Base-by-base conservation (phyloP, 163 green algal genomes). In the Picocystis sp. region DNA sequence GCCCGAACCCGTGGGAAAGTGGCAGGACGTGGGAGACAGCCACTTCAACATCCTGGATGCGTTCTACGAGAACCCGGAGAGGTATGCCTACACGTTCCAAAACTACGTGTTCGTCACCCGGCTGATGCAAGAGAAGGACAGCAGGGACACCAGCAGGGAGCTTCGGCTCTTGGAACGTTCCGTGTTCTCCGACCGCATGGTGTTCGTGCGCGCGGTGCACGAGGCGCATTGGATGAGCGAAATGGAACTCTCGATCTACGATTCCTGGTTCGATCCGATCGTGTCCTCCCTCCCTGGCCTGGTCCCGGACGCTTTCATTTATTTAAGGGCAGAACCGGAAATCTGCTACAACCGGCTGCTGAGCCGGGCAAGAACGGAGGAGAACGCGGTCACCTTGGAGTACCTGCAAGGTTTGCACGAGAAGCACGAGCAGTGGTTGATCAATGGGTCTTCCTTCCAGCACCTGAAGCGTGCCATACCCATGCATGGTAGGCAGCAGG, bases 101-200 rank as follows among this genome's bases (percentile, higher is more conserved):
- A 92, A 93, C 71, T 97, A 94, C 50, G 89, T 96, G 2, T 93
- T 97, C 56, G 56, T 97, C 43, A 94, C 87, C 1, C 69, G 89
- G 15, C 72, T 93, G 55, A 53, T 86, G 53, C 78, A 92, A 75
- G 79, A 81, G 57, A 2, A 55, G 3, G 13, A 21, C 50, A 62
- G 41, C 24, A 24, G 53, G 11, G 34, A 61, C 14, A 46, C 43
- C 15, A 50, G 17, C 3, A 71, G 65, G 46, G 57, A 58, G 17
- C 58, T 93, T 22, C 70, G 89, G 0, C 60, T 98, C 33, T 66
- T 96, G 63, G 89, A 98, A 72, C 77, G 89, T 22, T 84, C 66
- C 29, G 79, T 98, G 15, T 98, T 97, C 72, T 85, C 70, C 45
- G 89, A 98, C 64, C 72, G 89, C 22, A 89, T 94, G 81, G 87